Base-by-base conservation (phyloP, 352 stramenopile species). In the Phytophthora tubulina region DNA sequence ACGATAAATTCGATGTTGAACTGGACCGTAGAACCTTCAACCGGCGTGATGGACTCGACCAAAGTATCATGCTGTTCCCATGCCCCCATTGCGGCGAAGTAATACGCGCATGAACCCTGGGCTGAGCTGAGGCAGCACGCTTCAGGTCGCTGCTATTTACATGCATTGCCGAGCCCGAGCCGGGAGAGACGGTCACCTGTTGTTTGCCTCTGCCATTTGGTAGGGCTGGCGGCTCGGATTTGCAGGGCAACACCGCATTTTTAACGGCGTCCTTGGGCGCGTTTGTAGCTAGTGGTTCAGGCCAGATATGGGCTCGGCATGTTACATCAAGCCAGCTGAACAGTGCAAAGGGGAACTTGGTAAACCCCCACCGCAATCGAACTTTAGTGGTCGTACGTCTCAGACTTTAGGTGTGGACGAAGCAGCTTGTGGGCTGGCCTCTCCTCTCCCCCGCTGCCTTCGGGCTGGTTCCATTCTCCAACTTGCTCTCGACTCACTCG, bases 311-410 rank as follows among this genome's bases (percentile, higher is more conserved):
- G 49, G 38, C 54, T 72, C 21, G 51, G 21, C 36, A 51, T 71
- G 48, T 64, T 72, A 59, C 53, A 50, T 27, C 14, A 65, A 76
- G 58, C 63, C 70, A 78, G 72, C 60, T 75, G 66, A 60, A 64
- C 39, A 56, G 69, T 45, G 63, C 65, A 66, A 73, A 67, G 58
- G 59, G 63, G 51, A 76, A 73, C 39, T 1, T 21, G 14, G n/a
- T 39, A 27, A 21, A 27, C 21, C 21, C 21, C 21, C 45, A 17
- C 35, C 32, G n/a, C 35, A 33, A 32, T 55, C 56, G 64, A 77
- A 80, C 59, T 72, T 78, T 71, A 71, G 49, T 79, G 63, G 63
- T 79, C 46, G 61, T 55, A 21, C 33, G 39, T 71, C 57, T 66
- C 49, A 63, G 64, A 48, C 17, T 35, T 11, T 38, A 49, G 51